Percentiles rank a stretch among this genome's conserved stretches.
These are phyloP conservation scores for Cerioporus squamosus DNA, from an alignment of 1,284 basidiomycete genomes.

Conservation along the genomic window DNA sequence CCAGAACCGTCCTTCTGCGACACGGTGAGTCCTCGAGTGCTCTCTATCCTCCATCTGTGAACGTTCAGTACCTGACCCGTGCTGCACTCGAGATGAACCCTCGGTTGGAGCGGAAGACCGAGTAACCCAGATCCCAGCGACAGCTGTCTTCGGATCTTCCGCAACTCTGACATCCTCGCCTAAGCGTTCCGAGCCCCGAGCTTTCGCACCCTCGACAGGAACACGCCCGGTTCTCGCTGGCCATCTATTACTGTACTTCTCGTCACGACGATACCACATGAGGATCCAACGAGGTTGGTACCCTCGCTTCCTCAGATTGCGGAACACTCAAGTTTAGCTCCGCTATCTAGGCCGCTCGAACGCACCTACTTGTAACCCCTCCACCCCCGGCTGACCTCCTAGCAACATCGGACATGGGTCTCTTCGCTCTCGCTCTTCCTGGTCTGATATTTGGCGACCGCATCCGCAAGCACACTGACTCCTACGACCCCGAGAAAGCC, in stretches of 20 bases:
- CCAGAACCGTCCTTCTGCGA: too few species aligned
- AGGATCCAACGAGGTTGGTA: constrained; percentile 8
- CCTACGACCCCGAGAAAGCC: constrained; percentile 8
- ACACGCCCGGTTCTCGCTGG: too few species aligned
- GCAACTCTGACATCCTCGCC: too few species aligned
- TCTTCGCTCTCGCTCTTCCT: constrained; percentile 2
- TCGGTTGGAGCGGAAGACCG: too few species aligned
- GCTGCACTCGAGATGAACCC: too few species aligned
- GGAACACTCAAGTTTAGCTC: not conserved
- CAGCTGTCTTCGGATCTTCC: not conserved
- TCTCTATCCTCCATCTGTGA: too few species aligned
- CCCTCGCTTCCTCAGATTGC: not conserved
- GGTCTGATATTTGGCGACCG: not conserved
- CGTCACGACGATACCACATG: not conserved
- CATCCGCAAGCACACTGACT: not conserved
- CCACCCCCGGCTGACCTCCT: too few species aligned
- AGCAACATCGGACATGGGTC: not conserved
- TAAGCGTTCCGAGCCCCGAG: not conserved
- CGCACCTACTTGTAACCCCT: too few species aligned
- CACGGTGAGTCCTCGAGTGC: too few species aligned
- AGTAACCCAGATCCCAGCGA: too few species aligned
- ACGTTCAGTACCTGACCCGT: too few species aligned
- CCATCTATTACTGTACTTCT: not conserved
- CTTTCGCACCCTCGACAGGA: not conserved
- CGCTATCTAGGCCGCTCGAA: too few species aligned